Conservation (phyloP, 805 yeast species). For the Kuraishia molischiana region DNA sequence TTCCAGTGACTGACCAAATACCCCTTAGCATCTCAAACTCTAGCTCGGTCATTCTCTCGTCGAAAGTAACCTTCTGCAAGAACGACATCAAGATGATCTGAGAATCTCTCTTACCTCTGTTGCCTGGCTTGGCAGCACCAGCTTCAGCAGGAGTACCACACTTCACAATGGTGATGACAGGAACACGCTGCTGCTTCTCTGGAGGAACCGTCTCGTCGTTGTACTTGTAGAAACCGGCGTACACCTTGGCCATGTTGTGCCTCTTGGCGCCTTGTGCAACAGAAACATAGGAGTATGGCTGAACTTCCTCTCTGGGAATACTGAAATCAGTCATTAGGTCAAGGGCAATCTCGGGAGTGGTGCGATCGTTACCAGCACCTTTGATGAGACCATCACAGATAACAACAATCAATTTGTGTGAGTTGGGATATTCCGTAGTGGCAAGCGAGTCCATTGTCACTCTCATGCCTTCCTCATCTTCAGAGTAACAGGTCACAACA, state of each 20-base stretch:
- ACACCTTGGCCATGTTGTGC: slow-evolving; percentile 96
- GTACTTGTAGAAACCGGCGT: slow-evolving; percentile 88
- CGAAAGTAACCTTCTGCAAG: slow-evolving; percentile 77
- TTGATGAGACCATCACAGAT: slow-evolving; percentile 92
- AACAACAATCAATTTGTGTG: slow-evolving; percentile 78
- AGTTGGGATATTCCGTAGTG: slow-evolving; percentile 92
- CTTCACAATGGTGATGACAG: slow-evolving; percentile 69
- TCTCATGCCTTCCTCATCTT: slow-evolving; percentile 78
- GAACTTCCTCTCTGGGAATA: slow-evolving; percentile 63
- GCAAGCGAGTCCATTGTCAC: slow-evolving; percentile 87
- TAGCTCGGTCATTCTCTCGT: slow-evolving; percentile 89
- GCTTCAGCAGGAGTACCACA: slow-evolving; percentile 83
- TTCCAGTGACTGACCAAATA: slow-evolving; percentile 77
- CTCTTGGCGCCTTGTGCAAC: slow-evolving; percentile 92
- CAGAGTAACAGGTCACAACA: slow-evolving; percentile 90
- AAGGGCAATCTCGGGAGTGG: slow-evolving; percentile 86
- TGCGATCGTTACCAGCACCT: slow-evolving; percentile 82
- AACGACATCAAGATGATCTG: slow-evolving; percentile 88
- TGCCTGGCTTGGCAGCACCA: slow-evolving; percentile 70
- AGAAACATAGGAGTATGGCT: slow-evolving; percentile 84
- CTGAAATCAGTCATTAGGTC: slow-evolving; percentile 79
- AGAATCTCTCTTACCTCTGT: slow-evolving; percentile 94
- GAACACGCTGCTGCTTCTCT: slow-evolving; percentile 81
- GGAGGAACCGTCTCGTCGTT: slow-evolving; percentile 64
- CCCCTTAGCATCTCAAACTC: slow-evolving; percentile 69